Percentiles rank a stretch among this genome's conserved stretches.
Conservation (phyloP, 148 eudicot species). For the Polygonum aviculare region DNA sequence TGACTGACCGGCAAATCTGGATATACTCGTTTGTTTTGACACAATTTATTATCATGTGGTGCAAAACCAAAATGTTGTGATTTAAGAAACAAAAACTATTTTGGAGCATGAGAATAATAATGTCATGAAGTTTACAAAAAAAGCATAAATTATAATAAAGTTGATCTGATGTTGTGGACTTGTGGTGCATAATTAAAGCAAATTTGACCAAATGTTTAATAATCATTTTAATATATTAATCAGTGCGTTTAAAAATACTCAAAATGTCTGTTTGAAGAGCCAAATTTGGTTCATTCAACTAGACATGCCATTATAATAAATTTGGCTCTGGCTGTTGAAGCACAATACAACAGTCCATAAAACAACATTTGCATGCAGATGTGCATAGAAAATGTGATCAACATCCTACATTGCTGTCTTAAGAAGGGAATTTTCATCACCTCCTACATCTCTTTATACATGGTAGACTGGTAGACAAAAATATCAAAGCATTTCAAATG, state of each 20-base stretch:
- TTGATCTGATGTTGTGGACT: neutral
- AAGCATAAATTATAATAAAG: neutral
- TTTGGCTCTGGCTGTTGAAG: neutral
- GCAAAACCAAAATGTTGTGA: neutral
- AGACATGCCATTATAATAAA: neutral
- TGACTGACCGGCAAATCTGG: neutral
- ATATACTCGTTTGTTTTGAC: neutral
- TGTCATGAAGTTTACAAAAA: neutral
- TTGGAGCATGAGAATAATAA: neutral
- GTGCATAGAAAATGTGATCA: neutral
- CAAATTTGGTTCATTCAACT: neutral
- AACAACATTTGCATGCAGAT: neutral
- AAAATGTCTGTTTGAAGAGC: neutral
- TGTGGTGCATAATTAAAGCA: neutral
- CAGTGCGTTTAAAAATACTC: neutral
- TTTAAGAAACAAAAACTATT: neutral
- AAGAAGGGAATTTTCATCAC: neutral
- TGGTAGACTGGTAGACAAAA: neutral
- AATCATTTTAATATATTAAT: neutral
- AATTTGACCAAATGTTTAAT: neutral
- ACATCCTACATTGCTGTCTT: neutral
- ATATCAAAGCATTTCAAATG: neutral
- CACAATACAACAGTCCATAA: neutral
- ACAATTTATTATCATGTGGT: neutral
- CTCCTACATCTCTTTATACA: neutral